Base-by-base conservation (phyloP, 208 protist species). In the Endotrypanum monterogeii region DNA sequence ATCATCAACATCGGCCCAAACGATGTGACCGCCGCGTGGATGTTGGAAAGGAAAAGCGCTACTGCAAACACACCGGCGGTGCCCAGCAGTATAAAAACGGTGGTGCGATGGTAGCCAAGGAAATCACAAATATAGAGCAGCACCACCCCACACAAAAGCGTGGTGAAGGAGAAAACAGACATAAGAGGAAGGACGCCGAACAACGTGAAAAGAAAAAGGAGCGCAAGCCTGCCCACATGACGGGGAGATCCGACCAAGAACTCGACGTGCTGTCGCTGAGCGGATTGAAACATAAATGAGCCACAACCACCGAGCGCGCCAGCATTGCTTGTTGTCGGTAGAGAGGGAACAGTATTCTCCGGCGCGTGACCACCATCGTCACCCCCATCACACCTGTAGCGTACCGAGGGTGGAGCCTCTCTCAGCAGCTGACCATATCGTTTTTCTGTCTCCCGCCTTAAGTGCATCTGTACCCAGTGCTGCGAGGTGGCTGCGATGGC, bases 181-280 rank as follows among this genome's bases (percentile, higher is more conserved):
- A 97, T 85, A 28, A 97, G 86, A 39, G 93, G 88, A 48, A 94
- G 73, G 70, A 89, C 83, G 37, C 91, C 93, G 66, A 95, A 89
- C 25, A 95, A 78, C 44, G 85, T 78, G 44, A 85, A 56, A 14
- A 73, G 74, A 35, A 95, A 74, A 28, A 97, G 83, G 35, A 92
- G 20, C 5, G 55, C 58, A 14, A 94, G 51, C 3, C 83, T 83
- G 25, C 50, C 55, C 7, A 65, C 67, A 67, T 89, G 79, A 6
- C 71, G 77, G 0, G 85, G 84, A 1, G 84, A 81, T 23, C 84
- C 81, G 41, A 73, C 57, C 51, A 68, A 28, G 73, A 89, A 89
- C 73, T 86, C 77, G 18, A 89, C 61, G 55, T 76, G 55, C 54
- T 50, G 73, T 35, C 39, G 55, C 14, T 30, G 30, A 4, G 67